Base-by-base conservation (phyloP, 176 grass and related monocot species). In the Bonia amplexicaulis region DNA sequence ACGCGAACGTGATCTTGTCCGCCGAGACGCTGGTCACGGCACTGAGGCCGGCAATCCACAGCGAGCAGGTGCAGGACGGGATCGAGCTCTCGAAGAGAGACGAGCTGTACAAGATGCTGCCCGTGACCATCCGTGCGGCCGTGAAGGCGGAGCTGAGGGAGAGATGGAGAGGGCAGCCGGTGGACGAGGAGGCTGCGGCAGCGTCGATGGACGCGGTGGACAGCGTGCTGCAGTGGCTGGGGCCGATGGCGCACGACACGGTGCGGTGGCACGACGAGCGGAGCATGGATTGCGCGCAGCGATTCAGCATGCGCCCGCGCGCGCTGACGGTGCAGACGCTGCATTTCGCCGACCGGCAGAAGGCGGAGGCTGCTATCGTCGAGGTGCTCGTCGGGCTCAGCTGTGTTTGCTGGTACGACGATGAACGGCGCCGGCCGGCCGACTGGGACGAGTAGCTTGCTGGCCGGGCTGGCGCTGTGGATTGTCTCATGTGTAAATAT, bases 251-350 rank as follows among this genome's bases (percentile, higher is more conserved):
- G 48, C 80, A 37, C 54, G 96, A 92, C 76, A 95, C 93, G 13
- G 68, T 88, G 83, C 87, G 89, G 69, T 98, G 93, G 93, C 88
- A 92, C 35, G 91, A 93, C 63, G 96, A 98, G 80, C 81, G 87
- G 51, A 85, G 89, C 51, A 91, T 98, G 87, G 96, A 98, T 33
- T 86, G 85, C 72, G 81, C 68, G 83, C 85, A 93, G 73, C 74
- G 93, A 69, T 98, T 98, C 88, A 58, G 81, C 79, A 83, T 76
- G 66, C 70, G 39, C 8, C 89, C 95, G 26, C 84, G 91, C 67
- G 86, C 57, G 64, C 25, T 89, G 8, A 81, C 84, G 84, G 81
- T 98, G 85, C 93, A 98, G 80, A 95, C 96, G 46, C 77, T 98
- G 62, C 96, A 95, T 83, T 93, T 98, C 62, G 91, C 96, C 1